Conservation (phyloP, 2,329 filamentous ascomycete species). For the Nothopassalora personata region DNA sequence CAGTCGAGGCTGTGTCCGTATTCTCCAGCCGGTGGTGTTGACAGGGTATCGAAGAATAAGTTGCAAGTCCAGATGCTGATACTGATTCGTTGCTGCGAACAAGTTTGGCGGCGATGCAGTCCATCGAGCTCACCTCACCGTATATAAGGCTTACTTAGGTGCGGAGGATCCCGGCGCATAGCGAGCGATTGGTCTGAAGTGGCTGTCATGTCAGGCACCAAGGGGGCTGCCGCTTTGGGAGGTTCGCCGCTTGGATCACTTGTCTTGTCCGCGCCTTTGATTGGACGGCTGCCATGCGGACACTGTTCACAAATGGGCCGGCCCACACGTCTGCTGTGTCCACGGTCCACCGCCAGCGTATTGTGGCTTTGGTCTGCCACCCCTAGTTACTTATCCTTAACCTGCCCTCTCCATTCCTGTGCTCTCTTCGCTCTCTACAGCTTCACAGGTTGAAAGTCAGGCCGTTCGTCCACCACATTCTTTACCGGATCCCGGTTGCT, state of each 20-base stretch:
- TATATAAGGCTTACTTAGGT: conserved; percentile 11
- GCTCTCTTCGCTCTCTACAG: conserved; percentile 9
- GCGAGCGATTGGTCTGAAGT: conserved; percentile 16
- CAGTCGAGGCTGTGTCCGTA: not conserved
- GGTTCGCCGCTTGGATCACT: too few relatives aligned
- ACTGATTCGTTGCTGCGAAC: not conserved
- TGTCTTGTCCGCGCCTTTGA: conserved; percentile 11
- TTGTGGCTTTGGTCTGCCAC: conserved; percentile 2
- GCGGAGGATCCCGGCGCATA: conserved; percentile 4
- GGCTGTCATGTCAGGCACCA: conserved; percentile 6
- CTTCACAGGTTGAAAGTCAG: conserved; percentile 24
- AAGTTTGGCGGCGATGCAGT: conserved; percentile 4
- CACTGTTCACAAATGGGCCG: conserved; percentile 3
- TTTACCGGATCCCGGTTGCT: conserved; percentile 18
- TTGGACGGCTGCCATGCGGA: conserved; percentile 5
- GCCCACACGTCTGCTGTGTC: conserved; percentile 6
- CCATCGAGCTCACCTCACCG: conserved; percentile 9
- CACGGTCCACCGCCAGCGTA: not conserved
- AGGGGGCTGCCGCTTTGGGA: conserved; percentile 7
- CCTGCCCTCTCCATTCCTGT: conserved; percentile 9
- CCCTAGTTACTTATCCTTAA: conserved; percentile 3
- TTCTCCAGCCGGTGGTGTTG: not conserved
- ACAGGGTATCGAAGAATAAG: not conserved
- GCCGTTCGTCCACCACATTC: conserved; percentile 22
- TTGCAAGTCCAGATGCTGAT: too few relatives aligned